Evolutionary conservation across 2,329 filamentous ascomycete species (phyloP).

Genomic region (Neoascochyta sp.): DNA sequence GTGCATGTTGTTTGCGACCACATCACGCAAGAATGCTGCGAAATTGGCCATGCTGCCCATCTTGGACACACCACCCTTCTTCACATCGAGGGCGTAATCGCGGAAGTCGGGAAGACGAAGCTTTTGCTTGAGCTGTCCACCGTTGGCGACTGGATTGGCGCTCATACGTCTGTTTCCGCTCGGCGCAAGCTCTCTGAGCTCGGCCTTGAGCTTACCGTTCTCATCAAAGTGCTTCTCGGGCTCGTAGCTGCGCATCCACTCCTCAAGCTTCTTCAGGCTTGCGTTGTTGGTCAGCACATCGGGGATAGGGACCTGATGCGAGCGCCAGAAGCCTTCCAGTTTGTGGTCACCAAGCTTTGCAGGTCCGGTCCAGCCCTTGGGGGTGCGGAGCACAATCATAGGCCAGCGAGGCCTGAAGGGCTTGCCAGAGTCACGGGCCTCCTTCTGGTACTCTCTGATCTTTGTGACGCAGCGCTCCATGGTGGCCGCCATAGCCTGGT

Average conservation of each 20-base stretch:
- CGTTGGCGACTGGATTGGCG: conserved; percentile 72
- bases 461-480: conserved; percentile 68
- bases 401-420: conserved; percentile 71
- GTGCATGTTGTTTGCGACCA: conserved; percentile 60
- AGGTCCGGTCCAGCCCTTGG: conserved; percentile 77
- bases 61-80: conserved; percentile 56
- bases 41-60: conserved; percentile 68
- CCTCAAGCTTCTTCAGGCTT: conserved; percentile 65
- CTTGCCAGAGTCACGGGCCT: conserved; percentile 67
- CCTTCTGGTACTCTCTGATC: conserved; percentile 65
- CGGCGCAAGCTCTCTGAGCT: conserved; percentile 63
- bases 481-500: conserved; percentile 76
- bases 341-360: conserved; percentile 67
- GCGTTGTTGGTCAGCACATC: conserved; percentile 63
- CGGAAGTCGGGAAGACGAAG: conserved; percentile 68
- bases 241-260: conserved; percentile 74
- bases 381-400: conserved; percentile 72
- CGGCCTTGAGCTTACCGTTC: conserved; percentile 59
- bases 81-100: conserved; percentile 61
- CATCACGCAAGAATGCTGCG: conserved; percentile 62
- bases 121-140: conserved; percentile 63
- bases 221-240: conserved; percentile 68
- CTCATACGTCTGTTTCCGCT: conserved; percentile 67
- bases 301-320: conserved; percentile 73
- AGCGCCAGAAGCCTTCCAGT: conserved; percentile 72